These are phyloP conservation scores for Osmanthus fragrans DNA, from an alignment of 257 asterid genomes.

Conservation along the genomic window DNA sequence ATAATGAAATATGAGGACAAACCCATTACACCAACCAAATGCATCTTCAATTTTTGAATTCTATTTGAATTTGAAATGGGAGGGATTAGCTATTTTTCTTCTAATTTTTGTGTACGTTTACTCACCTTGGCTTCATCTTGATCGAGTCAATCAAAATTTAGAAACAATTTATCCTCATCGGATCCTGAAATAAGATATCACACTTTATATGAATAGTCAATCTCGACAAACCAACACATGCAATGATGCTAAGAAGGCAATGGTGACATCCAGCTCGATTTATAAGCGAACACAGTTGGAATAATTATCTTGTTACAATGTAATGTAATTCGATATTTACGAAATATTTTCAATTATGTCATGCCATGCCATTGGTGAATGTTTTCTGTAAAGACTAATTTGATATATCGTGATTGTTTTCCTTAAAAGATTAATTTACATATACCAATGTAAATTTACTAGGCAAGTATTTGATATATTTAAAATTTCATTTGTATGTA, in stretches of 20 bases:
- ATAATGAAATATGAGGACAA: background rate
- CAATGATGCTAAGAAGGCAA: background rate
- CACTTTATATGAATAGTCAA: background rate
- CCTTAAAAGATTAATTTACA: background rate
- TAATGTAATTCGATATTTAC: background rate
- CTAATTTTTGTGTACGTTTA: background rate
- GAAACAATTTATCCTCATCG: background rate
- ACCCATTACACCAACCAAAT: background rate
- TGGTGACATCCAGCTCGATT: background rate
- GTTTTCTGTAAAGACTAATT: background rate
- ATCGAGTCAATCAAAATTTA: background rate
- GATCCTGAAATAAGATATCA: background rate
- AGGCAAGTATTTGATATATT: background rate
- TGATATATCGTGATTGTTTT: background rate
- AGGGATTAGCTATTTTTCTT: background rate
- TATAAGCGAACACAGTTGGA: background rate
- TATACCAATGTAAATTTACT: background rate
- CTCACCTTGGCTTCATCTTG: background rate
- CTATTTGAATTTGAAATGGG: background rate
- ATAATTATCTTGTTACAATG: background rate
- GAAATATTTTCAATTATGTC: background rate
- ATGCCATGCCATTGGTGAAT: background rate
- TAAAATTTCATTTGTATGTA: background rate
- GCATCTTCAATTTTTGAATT: slow-evolving; percentile 1
- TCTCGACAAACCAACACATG: background rate